Evolutionary conservation across 768 basidiomycete species (phyloP), one percentile per base, ranked within the genome.

Genomic region (Fomitopsis pulvina): DNA sequence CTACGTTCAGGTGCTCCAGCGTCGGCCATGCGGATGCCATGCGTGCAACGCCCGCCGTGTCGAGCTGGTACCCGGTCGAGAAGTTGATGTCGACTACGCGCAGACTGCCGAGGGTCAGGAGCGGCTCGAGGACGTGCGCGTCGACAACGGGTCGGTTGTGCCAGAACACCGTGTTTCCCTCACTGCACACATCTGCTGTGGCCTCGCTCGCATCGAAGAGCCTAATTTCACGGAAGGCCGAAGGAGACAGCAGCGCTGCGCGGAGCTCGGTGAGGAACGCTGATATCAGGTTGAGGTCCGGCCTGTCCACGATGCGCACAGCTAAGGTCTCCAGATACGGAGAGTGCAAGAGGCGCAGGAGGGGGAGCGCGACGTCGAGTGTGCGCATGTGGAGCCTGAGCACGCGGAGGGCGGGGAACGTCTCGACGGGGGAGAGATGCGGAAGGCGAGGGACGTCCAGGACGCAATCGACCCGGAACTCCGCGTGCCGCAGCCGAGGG

Each of bases 1-100:
- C 52, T 2, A 52, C n/a, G 4, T 32, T 38, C 25, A 48, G 52
- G 41, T 28, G 24, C 41, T 52, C 51, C 20, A 52, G 45, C 4
- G 22, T 6, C 3, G 46, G 46, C 25, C 45, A 44, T 1, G 41
- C 6, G 6, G 45, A 29, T 18, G 42, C 41, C 22, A 48, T 22
- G 1, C 20, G n/a, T 10, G 18, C 20, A 10, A 47, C 26, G 25
- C 27, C 30, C 10, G 29, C 22, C 21, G 43, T 30, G 26, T 37
- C 25, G 24, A 52, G 34, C 6, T 41, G 32, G 26, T 39, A 48
- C 7, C 29, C 7, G 2, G 11, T 26, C 6, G 47, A 39, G 18
- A 52, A 24, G 27, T 52, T 47, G 26, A 52, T 7, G 1, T 41
- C 41, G 29, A 52, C 21, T n/a, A 34, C 12, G 27, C 46, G 47